These are phyloP conservation scores for Hemileccinum rubropunctum DNA, from an alignment of 768 basidiomycete species.

Conservation along the genomic window DNA sequence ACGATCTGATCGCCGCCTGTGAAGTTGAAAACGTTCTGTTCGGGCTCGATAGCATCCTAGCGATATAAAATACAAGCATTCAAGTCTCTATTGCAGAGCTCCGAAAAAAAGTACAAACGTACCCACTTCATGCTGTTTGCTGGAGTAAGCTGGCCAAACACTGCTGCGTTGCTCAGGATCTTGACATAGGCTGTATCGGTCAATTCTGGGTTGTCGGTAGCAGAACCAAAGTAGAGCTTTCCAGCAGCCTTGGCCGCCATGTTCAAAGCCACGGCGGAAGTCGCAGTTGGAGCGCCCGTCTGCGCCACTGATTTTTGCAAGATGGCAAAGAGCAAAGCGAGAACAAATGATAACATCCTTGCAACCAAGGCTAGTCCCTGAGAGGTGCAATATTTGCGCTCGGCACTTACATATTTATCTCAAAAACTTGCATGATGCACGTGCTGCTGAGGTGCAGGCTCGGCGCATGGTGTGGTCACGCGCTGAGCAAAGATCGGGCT, in stretches of 20 bases:
- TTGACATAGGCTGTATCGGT: conserved; percentile 26
- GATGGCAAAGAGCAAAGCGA: conserved; percentile 7
- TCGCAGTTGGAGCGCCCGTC: conserved; percentile 1
- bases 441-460: too few relatives aligned
- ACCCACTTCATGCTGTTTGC: conserved; percentile 23
- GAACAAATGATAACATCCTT: conserved; percentile 1
- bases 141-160: conserved; percentile 21
- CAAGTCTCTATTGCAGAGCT: background rate
- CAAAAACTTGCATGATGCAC: too few relatives aligned
- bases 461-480: too few relatives aligned
- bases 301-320: background rate
- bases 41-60: conserved; percentile 21
- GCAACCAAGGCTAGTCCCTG: too few relatives aligned
- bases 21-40: conserved; percentile 25
- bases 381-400: too few relatives aligned
- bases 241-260: conserved; percentile 37
- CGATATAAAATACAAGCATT: background rate
- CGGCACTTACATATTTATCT: too few relatives aligned
- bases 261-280: conserved; percentile 26
- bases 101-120: background rate
- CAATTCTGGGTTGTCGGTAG: conserved; percentile 47
- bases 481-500: too few relatives aligned
- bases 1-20: conserved; percentile 19
- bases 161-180: conserved; percentile 7
- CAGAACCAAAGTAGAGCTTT: conserved; percentile 47